Base-by-base conservation (phyloP, 2,329 filamentous ascomycete species). In the Cadophora malorum region DNA sequence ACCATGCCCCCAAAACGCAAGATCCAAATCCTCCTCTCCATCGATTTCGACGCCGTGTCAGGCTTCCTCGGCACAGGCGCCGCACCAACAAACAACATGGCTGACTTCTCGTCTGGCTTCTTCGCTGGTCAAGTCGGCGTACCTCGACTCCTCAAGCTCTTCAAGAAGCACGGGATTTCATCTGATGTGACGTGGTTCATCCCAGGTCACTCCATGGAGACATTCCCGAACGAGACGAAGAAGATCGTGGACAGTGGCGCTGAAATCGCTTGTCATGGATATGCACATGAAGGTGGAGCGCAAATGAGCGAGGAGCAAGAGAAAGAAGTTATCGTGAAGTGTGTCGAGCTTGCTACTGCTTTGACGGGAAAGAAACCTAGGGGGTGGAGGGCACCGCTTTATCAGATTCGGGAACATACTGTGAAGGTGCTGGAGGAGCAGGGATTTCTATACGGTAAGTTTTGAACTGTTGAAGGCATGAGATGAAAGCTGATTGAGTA, bases 131-230 rank as follows among this genome's bases (percentile, higher is more conserved):
- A 82, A 65, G 84, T 87, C n/a, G 86, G 86, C 41, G 85, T 87
- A 0, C 83, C 83, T 0, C 81, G 86, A 10, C 79, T 88, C 2
- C 78, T 88, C 10, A 83, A 81, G 56, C 78, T 88, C 62, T 84
- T 88, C 73, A 79, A 81, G 38, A 85, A 83, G 71, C 80, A 85
- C 52, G 74, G 76, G 1, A 81, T 88, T 28, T 78, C 84, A 3
- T 79, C 85, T 33, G 84, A 83, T 67, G 80, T 85, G 33, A 88
- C 86, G 3, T 88, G 86, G 86, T 88, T 87, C 72, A 82, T 88
- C 12, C 86, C 86, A 0, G 86, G 86, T 58, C 86, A 89, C 76
- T 85, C 82, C 0, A 80, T 86, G 62, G 86, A 89, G 70, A 86
- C 82, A 10, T 88, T 88, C 69, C 85, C 85, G 0, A 75, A 78